These are phyloP conservation scores for Aureobasidium sp. DNA, from an alignment of 2,329 filamentous ascomycete genomes.

Conservation along the genomic window DNA sequence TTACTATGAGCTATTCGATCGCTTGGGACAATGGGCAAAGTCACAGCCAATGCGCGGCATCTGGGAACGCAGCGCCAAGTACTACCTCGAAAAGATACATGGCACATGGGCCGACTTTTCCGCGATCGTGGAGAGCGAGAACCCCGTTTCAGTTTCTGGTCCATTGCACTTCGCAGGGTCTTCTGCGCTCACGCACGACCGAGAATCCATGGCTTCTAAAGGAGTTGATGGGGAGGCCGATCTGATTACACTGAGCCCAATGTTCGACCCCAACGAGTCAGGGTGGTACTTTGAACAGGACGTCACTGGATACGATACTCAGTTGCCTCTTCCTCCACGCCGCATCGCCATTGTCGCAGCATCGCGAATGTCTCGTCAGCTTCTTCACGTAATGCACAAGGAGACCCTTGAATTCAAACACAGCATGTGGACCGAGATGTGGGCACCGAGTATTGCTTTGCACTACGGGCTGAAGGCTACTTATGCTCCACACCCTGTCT, in stretches of 20 bases:
- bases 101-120: constrained; percentile 63
- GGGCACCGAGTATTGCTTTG: not conserved
- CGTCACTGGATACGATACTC: not conserved
- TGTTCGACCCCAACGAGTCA: not conserved
- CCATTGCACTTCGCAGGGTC: constrained; percentile 38
- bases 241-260: not conserved
- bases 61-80: constrained; percentile 67
- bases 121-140: constrained; percentile 53
- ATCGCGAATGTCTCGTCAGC: not conserved
- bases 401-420: not conserved
- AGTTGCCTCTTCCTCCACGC: not conserved
- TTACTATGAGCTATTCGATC: constrained; percentile 71
- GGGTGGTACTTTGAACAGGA: not conserved
- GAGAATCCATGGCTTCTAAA: constrained; percentile 55
- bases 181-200: constrained; percentile 50
- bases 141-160: constrained; percentile 57
- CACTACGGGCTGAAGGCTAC: not conserved
- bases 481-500: not conserved
- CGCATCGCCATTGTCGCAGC: not conserved
- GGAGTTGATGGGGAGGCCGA: not conserved
- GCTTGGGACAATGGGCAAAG: constrained; percentile 56
- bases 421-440: constrained; percentile 8
- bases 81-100: constrained; percentile 63
- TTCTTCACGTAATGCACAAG: not conserved
- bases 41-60: constrained; percentile 63